phyloP scores from a whole-genome alignment of 2,329 filamentous ascomycete species.

The Verticillium isaacii region DNA sequence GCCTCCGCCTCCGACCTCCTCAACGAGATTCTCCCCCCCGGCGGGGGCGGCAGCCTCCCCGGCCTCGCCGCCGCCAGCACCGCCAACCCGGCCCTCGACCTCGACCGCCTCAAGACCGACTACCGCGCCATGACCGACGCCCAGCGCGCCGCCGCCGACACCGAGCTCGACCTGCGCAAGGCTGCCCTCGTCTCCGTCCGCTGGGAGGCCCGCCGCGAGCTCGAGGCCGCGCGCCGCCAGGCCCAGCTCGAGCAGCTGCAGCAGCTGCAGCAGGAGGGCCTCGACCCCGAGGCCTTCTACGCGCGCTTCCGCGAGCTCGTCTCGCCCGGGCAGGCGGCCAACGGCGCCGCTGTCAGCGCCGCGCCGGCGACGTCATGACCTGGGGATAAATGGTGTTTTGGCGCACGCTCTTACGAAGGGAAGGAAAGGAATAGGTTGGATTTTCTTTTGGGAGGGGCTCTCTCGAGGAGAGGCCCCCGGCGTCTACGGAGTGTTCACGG shows the following conservation, averaged over 20 bases:
- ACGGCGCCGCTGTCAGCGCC: neutral
- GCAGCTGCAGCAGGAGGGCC: constrained; percentile 2
- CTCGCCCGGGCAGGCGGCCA: neutral
- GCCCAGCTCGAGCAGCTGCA: constrained; percentile 1
- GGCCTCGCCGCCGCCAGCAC: neutral
- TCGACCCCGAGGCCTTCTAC: constrained; percentile 2
- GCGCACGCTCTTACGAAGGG: neutral
- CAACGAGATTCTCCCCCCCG: constrained; percentile 1
- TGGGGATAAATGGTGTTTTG: neutral
- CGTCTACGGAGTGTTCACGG: neutral
- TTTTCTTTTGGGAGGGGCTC: neutral
- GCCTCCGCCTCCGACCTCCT: neutral
- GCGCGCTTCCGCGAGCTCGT: constrained; percentile 2
- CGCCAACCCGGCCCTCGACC: neutral
- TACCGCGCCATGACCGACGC: constrained; percentile 5
- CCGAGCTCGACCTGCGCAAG: constrained; percentile 3
- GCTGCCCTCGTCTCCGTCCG: constrained; percentile 1
- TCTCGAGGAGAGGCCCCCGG: neutral
- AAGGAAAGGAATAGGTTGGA: neutral
- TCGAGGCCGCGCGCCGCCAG: neutral
- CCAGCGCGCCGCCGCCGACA: constrained; percentile 1
- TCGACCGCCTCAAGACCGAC: constrained; percentile 4
- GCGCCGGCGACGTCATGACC: neutral
- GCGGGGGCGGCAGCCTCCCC: neutral
- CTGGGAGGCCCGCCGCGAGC: constrained; percentile 3